Base-by-base conservation (phyloP, 345 rosid genomes). In the Boechera divaricarpa region DNA sequence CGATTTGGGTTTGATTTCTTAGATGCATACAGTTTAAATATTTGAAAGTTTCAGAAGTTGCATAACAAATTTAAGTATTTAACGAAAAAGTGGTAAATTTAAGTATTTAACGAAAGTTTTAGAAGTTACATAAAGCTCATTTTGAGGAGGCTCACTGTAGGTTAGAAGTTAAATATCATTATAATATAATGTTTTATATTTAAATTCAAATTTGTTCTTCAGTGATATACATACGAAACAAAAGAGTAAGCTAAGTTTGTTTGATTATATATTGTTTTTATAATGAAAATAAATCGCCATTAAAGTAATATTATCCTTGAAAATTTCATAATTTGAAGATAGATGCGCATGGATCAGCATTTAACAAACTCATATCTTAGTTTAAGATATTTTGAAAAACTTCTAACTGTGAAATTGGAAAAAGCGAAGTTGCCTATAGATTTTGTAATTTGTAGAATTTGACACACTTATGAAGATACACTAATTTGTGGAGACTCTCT, bases 81-180 rank as follows among this genome's bases (percentile, higher is more conserved):
- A 52, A 16, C 6, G 44, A 29, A 52, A 53, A 39, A 41, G 18
- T 54, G 13, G 32, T 31, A 8, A 21, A 21, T 35, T 56, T 24
- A 33, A 29, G 44, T 38, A 58, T 41, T 67, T 47, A 16, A 16
- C 16, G 15, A 36, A 59, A 49, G 41, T 67, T 38, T 74, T 38
- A 54, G 13, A 54, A 55, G 28, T 42, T 67, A 33, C 32, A 16
- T 74, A 53, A 63, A 54, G 55, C 44, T 63, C 54, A 53, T 42
- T 10, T 33, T 29, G 8, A 53, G 61, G 76, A 60, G 51, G 38
- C 39, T 61, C 38, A 61, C 16, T 12, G 10, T 21, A 61, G 48
- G 10, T 38, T 5, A 39, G n/a, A 21, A 9, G 5, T 61, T 60
- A 3, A 38, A 2, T 38, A 1, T 57, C 62, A 57, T 60, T 35